Percentiles rank a stretch among this genome's conserved stretches.
Conservation (phyloP, 352 stramenopile species). For the Phytophthora sansomeana region DNA sequence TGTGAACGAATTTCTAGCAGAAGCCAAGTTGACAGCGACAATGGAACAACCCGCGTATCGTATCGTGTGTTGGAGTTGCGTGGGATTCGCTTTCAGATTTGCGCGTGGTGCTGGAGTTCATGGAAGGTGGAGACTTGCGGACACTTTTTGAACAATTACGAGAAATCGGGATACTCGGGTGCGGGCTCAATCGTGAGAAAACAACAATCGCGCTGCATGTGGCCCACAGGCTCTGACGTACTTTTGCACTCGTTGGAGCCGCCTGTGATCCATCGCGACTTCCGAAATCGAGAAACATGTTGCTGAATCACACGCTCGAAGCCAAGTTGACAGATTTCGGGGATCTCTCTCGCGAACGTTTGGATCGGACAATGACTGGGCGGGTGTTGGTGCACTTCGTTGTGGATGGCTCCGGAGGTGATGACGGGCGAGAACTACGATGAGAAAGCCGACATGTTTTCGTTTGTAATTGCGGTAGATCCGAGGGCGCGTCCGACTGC, state of each 20-base stretch:
- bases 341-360: constrained; percentile 30
- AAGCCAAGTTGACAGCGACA: too few relatives aligned
- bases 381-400: constrained; percentile 40
- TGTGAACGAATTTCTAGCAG: too few relatives aligned
- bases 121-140: constrained; percentile 5
- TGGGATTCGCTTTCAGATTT: constrained; percentile 23
- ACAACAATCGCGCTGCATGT: constrained; percentile 31
- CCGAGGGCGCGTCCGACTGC: too few relatives aligned
- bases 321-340: constrained; percentile 52
- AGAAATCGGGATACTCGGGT: background rate
- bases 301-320: constrained; percentile 33
- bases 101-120: constrained; percentile 17
- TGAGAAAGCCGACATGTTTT: constrained; percentile 63
- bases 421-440: constrained; percentile 54
- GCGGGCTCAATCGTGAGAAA: constrained; percentile 28
- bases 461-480: too few relatives aligned
- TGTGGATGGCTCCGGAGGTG: too few relatives aligned
- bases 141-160: constrained; percentile 9
- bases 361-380: constrained; percentile 41
- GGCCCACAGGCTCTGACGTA: constrained; percentile 45
- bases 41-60: constrained; percentile 15
- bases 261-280: constrained; percentile 45
- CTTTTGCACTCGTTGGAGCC: constrained; percentile 46
- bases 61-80: constrained; percentile 2
- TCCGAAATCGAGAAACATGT: constrained; percentile 48